Evolutionary conservation across 2,329 filamentous ascomycete genomes (phyloP).

Genomic region (Pseudogymnoascus destructans): DNA sequence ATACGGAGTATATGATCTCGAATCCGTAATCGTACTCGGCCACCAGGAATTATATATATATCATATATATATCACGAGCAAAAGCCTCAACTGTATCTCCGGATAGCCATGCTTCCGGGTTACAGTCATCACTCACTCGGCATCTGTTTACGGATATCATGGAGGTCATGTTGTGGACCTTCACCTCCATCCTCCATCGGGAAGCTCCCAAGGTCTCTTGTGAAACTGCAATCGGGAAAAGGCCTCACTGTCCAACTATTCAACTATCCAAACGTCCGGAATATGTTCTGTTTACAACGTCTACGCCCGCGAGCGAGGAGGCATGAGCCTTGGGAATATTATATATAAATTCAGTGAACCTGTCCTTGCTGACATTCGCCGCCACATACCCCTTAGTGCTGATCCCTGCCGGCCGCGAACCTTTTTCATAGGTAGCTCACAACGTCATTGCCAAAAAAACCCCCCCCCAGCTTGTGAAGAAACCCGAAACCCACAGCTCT

Average conservation of each 20-base stretch:
- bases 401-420: background rate
- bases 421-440: background rate
- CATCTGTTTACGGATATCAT: background rate
- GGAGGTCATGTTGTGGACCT: background rate
- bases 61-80: conserved; percentile 1
- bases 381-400: background rate
- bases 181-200: background rate
- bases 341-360: background rate
- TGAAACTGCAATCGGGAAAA: background rate
- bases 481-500: background rate
- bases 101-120: background rate
- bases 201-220: background rate
- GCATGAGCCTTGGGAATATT: background rate
- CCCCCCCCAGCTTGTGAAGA: background rate
- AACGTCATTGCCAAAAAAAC: conserved; percentile 3
- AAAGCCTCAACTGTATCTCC: background rate
- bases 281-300: background rate
- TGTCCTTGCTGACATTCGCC: background rate
- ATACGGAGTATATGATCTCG: conserved; percentile 2
- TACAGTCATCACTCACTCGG: background rate
- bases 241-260: background rate
- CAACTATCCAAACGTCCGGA: background rate
- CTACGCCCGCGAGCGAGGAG: background rate
- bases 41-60: too few species aligned
- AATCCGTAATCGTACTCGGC: conserved; percentile 5